Evolutionary conservation across 2,329 filamentous ascomycete species (phyloP).

Genomic region (Harringtonia aguacate): DNA sequence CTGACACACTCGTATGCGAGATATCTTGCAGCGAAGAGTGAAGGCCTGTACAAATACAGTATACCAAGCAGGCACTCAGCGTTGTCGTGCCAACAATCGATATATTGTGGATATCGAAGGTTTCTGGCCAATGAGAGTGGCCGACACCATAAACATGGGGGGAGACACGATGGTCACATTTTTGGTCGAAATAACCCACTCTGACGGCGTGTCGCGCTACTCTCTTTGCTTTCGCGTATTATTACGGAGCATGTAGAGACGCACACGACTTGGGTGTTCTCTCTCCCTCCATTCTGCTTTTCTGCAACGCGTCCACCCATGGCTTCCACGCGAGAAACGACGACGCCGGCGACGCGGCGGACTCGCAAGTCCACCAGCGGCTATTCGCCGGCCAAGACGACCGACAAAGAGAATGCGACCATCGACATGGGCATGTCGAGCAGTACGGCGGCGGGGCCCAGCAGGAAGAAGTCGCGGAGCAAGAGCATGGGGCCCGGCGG

Average conservation of each 20-base stretch:
- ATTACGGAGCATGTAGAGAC: no score
- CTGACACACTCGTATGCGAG: no score
- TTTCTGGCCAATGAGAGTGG: constrained; percentile 5
- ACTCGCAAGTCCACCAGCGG: constrained; percentile 62
- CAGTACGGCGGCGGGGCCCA: constrained; percentile 28
- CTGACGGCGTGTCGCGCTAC: not conserved
- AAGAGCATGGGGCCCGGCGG: constrained; percentile 95
- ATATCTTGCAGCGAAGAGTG: no score
- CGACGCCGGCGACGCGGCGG: constrained; percentile 45
- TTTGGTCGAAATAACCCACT: not conserved
- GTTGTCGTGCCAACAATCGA: constrained; percentile 12
- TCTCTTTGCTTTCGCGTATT: not conserved
- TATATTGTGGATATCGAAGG: not conserved
- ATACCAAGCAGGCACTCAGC: not conserved
- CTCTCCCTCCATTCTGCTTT: not conserved
- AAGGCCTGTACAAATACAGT: no score
- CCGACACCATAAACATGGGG: constrained; percentile 7
- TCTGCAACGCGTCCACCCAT: constrained; percentile 18
- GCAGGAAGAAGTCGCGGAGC: constrained; percentile 67
- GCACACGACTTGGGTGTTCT: no score
- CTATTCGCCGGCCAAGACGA: constrained; percentile 40
- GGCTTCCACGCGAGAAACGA: constrained; percentile 30
- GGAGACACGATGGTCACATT: not conserved
- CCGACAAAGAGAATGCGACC: constrained; percentile 72
- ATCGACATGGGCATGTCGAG: constrained; percentile 41